These are phyloP conservation scores for Globisporangium spiculum DNA, from an alignment of 352 stramenopile genomes.

Conservation along the genomic window DNA sequence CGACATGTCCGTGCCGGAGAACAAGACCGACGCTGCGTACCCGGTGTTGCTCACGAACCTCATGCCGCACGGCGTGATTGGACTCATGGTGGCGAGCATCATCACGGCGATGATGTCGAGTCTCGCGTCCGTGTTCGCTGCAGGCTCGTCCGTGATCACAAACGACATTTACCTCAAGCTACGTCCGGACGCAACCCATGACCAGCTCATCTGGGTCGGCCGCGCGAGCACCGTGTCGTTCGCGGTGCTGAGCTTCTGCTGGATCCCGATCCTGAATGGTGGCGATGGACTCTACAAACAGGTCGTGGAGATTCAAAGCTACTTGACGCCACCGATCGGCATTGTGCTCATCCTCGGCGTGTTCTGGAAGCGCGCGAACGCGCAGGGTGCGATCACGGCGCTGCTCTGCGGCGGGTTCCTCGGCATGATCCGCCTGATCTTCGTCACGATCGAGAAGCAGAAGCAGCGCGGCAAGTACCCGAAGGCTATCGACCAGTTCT, in stretches of 20 bases:
- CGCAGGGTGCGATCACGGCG: conserved; percentile 42
- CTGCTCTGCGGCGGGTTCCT: conserved; percentile 49
- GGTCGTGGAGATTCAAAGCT: conserved; percentile 62
- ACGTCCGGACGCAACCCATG: conserved; percentile 44
- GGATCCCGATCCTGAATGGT: conserved; percentile 62
- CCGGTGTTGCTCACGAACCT: conserved; percentile 62
- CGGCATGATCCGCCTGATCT: conserved; percentile 33
- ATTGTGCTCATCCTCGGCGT: conserved; percentile 61
- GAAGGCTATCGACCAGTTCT: conserved; percentile 43
- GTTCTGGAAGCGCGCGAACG: conserved; percentile 48
- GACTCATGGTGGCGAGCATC: conserved; percentile 66
- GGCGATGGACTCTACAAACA: conserved; percentile 60
- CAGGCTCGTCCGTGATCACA: conserved; percentile 56
- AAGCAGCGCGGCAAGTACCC: conserved; percentile 39
- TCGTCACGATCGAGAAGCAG: conserved; percentile 52
- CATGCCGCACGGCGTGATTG: conserved; percentile 61
- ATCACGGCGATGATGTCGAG: conserved; percentile 75
- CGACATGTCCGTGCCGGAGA: conserved; percentile 48
- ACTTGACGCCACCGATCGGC: conserved; percentile 55
- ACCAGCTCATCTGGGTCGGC: conserved; percentile 60
- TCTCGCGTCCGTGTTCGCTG: conserved; percentile 60
- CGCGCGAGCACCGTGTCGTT: conserved; percentile 47
- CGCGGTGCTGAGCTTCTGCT: conserved; percentile 53
- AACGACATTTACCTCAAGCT: conserved; percentile 67
- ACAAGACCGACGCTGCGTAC: conserved; percentile 60